These are phyloP conservation scores for Periconia macrospinosa DNA, from an alignment of 2,329 filamentous ascomycete genomes.

Conservation along the genomic window DNA sequence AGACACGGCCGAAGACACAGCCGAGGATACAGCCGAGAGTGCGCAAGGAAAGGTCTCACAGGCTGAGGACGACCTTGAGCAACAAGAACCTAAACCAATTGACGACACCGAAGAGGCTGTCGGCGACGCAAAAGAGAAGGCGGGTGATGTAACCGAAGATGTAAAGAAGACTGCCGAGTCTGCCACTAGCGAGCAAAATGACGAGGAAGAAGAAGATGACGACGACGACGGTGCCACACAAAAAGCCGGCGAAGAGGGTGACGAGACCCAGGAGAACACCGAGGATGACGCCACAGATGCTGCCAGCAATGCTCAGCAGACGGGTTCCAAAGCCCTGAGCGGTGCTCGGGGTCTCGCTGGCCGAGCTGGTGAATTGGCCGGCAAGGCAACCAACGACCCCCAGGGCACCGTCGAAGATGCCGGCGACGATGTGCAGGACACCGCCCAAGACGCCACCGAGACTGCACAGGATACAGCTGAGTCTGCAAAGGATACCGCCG, in stretches of 20 bases:
- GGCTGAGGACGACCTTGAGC: conserved; percentile 48
- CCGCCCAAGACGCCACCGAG: conserved; percentile 33
- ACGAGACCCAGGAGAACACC: conserved; percentile 40
- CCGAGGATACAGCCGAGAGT: too few relatives aligned
- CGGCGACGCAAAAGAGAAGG: conserved; percentile 26
- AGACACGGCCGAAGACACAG: conserved; percentile 30
- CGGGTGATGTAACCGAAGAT: conserved; percentile 22
- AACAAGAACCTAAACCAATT: conserved; percentile 51
- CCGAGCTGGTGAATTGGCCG: conserved; percentile 50
- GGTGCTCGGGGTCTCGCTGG: conserved; percentile 51
- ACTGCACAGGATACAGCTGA: conserved; percentile 31
- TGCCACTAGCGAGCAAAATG: conserved; percentile 17
- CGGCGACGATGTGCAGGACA: conserved; percentile 38
- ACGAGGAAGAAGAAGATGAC: conserved; percentile 48
- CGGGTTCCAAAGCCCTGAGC: conserved; percentile 43
- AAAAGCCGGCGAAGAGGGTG: conserved; percentile 45
- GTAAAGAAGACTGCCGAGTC: conserved; percentile 14
- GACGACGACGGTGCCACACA: conserved; percentile 49
- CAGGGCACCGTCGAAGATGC: conserved; percentile 42
- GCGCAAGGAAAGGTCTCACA: conserved; percentile 52
- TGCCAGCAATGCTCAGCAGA: conserved; percentile 38
- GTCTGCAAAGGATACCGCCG: conserved; percentile 26
- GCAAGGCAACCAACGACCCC: conserved; percentile 46
- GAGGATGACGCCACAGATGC: conserved; percentile 45
- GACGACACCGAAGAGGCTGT: conserved; percentile 41